Base-by-base conservation (phyloP, 371 early-diverging fungal genomes). In the Mucor saturninus region DNA sequence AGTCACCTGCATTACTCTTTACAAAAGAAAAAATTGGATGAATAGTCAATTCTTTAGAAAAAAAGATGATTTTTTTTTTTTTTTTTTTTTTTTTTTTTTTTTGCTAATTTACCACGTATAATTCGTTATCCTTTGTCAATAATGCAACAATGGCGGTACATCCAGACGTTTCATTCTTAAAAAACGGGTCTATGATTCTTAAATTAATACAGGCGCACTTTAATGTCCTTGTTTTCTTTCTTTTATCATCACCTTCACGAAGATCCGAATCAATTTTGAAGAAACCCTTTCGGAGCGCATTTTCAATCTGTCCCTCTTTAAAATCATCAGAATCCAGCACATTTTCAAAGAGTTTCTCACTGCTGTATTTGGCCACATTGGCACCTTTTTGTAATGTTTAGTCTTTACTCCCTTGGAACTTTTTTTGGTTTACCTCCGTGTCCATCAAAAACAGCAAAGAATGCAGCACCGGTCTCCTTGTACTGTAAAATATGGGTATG, bases 401-500 rank as follows among this genome's bases (percentile, higher is more conserved):
- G 21, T 21, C 21, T 21, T 21, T 21, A 21, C 21, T 21, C 21
- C 21, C 21, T 0, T 21, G 21, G 21, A 21, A 21, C 21, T 21
- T 21, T 21, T 21, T 21, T 21, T 21, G 15, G 7, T 67, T 64
- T 87, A 76, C 93, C 98, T 70, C 97, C 98, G 72, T 98, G 98
- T 2, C 98, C 98, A 76, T 98, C 98, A 74, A 89, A 96, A 5
- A 97, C 97, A n/a, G 89, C 95, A 83, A 95, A 98, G 83, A 96
- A 96, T 14, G 91, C 85, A 52, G 71, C 71, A 32, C 80, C 81
- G 28, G 78, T 80, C 29, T 78, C 64, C n/a, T 77, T 72, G 28
- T 96, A 73, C 49, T 86, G 83, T 38, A 95, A 81, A 58, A 93
- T 68, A 35, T 95, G 92, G 2, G 95, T 93, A 77, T 96, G 97